Evolutionary conservation across 352 stramenopile genomes (phyloP).

Genomic region (Pythium plurisporium): DNA sequence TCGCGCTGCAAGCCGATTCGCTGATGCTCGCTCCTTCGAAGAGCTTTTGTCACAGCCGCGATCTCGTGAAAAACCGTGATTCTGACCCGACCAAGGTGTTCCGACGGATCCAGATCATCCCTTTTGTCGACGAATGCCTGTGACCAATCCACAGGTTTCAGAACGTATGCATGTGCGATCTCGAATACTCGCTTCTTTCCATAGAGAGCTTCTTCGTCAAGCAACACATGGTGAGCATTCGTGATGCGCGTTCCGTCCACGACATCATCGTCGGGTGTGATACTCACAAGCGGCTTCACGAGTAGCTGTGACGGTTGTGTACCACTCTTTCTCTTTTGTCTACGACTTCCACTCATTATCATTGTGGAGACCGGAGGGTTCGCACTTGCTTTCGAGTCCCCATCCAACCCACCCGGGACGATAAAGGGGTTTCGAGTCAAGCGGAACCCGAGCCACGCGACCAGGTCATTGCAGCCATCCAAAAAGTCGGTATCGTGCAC

Average conservation of each 20-base stretch:
- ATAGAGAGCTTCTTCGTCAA: slow-evolving; percentile 50
- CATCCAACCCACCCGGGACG: slow-evolving; percentile 30
- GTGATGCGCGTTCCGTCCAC: slow-evolving; percentile 36
- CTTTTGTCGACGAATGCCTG: background rate
- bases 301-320: slow-evolving; percentile 21
- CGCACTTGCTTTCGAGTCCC: background rate
- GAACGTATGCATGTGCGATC: background rate
- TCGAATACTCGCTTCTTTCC: slow-evolving; percentile 13
- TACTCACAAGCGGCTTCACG: slow-evolving; percentile 40
- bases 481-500: slow-evolving; percentile 52
- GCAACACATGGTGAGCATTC: slow-evolving; percentile 26
- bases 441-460: slow-evolving; percentile 51
- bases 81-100: background rate
- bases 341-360: background rate
- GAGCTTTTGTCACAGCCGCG: background rate
- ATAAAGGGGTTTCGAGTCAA: slow-evolving; percentile 57
- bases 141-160: background rate
- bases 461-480: slow-evolving; percentile 30
- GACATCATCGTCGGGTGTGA: slow-evolving; percentile 41
- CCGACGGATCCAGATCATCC: background rate
- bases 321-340: background rate
- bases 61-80: slow-evolving; percentile 10
- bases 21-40: background rate
- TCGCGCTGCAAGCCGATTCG: slow-evolving; percentile 1
- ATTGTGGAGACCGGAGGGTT: background rate